Evolutionary conservation across 108 stramenopile species (phyloP).

Genomic region (Poteriospumella lacustris): DNA sequence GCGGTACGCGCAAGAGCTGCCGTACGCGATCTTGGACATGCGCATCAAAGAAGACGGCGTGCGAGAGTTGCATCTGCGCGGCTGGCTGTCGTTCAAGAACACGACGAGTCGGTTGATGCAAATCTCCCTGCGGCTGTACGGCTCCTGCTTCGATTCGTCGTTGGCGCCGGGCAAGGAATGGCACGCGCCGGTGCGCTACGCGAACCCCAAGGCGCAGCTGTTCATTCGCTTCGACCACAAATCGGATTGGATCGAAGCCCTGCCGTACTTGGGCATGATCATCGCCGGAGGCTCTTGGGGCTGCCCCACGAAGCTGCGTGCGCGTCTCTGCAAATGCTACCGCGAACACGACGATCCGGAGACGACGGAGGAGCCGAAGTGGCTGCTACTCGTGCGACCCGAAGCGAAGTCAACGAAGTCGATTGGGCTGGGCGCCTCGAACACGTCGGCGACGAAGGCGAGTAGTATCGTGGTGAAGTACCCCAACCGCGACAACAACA

Average conservation of each 20-base stretch:
- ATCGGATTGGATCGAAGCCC: background rate
- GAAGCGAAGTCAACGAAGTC: background rate
- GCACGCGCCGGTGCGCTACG: background rate
- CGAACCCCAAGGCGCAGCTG: background rate
- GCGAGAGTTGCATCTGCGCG: background rate
- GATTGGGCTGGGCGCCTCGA: background rate
- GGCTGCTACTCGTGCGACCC: background rate
- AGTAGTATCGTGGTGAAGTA: background rate
- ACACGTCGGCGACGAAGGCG: background rate
- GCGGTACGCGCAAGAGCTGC: background rate
- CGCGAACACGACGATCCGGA: background rate
- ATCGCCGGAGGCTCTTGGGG: background rate
- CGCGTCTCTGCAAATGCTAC: background rate
- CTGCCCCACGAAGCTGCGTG: background rate
- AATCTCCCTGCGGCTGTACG: background rate
- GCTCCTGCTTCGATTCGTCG: background rate
- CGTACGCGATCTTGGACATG: constrained; percentile 12
- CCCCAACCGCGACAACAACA: background rate
- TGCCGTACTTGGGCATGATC: background rate
- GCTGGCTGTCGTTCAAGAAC: background rate
- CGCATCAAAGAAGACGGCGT: background rate
- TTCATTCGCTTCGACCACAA: background rate
- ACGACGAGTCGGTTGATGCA: background rate
- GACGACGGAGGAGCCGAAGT: background rate
- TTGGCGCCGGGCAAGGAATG: background rate